Evolutionary conservation across 2,329 filamentous ascomycete species (phyloP).

Genomic region (Aspergillus candidus): DNA sequence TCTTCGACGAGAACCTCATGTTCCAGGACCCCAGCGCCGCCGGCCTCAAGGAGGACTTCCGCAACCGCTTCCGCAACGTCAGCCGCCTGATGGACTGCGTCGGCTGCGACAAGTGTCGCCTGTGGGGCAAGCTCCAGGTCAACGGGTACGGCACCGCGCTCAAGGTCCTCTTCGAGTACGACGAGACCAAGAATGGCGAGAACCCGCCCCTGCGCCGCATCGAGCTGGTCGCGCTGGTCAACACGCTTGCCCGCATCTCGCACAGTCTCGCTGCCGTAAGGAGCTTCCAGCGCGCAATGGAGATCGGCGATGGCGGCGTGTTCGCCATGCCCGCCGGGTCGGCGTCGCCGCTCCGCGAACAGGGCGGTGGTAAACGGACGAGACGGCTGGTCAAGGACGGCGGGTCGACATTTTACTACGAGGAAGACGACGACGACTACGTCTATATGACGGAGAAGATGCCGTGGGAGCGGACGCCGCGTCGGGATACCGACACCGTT

Average conservation of each 20-base stretch:
- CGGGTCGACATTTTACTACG: slow-evolving; percentile 29
- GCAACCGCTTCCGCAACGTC: slow-evolving; percentile 93
- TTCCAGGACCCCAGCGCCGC: slow-evolving; percentile 64
- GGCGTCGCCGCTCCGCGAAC: slow-evolving; percentile 21
- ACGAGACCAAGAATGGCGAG: slow-evolving; percentile 57
- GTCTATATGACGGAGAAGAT: slow-evolving; percentile 22
- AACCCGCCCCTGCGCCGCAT: slow-evolving; percentile 75
- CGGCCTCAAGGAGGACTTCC: slow-evolving; percentile 91
- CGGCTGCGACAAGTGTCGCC: slow-evolving; percentile 94
- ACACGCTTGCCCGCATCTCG: slow-evolving; percentile 83
- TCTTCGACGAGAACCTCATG: slow-evolving; percentile 95
- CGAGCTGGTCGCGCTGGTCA: slow-evolving; percentile 89
- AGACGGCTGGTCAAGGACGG: slow-evolving; percentile 28
- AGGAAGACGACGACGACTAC: slow-evolving; percentile 39
- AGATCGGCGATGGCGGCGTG: slow-evolving; percentile 29
- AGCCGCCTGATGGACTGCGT: slow-evolving; percentile 98
- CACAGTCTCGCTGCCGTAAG: slow-evolving; percentile 70
- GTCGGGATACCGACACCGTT: slow-evolving; percentile 40
- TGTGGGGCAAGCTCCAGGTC: slow-evolving; percentile 97
- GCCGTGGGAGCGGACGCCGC: slow-evolving; percentile 27
- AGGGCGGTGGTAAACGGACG: slow-evolving; percentile 8
- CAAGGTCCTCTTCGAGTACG: slow-evolving; percentile 93
- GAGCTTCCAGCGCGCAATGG: slow-evolving; percentile 56
- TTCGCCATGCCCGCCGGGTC: slow-evolving; percentile 22
- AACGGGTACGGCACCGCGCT: slow-evolving; percentile 90